Evolutionary conservation across 1,139 yeast genomes (phyloP).

Genomic region (Blastobotrys proliferans): DNA sequence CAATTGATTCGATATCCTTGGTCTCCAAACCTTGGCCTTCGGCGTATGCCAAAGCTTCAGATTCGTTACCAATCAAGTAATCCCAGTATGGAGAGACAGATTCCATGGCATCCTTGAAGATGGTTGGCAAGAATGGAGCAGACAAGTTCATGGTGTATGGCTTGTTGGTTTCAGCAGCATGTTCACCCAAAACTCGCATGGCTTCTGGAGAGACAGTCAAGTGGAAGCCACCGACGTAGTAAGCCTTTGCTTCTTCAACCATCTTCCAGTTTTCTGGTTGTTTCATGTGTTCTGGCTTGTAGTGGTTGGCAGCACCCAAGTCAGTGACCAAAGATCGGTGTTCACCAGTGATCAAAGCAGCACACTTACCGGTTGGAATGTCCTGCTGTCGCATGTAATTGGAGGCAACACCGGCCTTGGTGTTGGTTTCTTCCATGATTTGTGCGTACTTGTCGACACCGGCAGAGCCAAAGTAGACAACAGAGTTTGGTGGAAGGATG

Average conservation of each 20-base stretch:
- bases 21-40: conserved; percentile 65
- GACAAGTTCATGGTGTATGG: conserved; percentile 81
- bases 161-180: conserved; percentile 83
- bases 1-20: conserved; percentile 68
- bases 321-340: conserved; percentile 94
- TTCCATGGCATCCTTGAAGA: conserved; percentile 89
- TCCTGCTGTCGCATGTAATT: conserved; percentile 73
- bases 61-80: conserved; percentile 88
- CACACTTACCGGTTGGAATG: conserved; percentile 94
- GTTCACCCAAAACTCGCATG: conserved; percentile 81
- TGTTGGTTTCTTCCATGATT: conserved; percentile 76
- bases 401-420: conserved; percentile 81
- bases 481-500: conserved; percentile 74
- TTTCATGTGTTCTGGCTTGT: conserved; percentile 82
- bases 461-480: conserved; percentile 92
- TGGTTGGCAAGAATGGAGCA: conserved; percentile 95
- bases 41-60: conserved; percentile 94
- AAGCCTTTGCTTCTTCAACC: conserved; percentile 76
- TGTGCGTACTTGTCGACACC: conserved; percentile 89
- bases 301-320: conserved; percentile 96
- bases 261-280: conserved; percentile 85
- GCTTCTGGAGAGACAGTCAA: conserved; percentile 97
- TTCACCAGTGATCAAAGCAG: conserved; percentile 84
- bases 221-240: conserved; percentile 97
- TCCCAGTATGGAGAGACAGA: conserved; percentile 82